Conservation (phyloP, 1,284 basidiomycete species). For the Malassezia sympodialis region DNA sequence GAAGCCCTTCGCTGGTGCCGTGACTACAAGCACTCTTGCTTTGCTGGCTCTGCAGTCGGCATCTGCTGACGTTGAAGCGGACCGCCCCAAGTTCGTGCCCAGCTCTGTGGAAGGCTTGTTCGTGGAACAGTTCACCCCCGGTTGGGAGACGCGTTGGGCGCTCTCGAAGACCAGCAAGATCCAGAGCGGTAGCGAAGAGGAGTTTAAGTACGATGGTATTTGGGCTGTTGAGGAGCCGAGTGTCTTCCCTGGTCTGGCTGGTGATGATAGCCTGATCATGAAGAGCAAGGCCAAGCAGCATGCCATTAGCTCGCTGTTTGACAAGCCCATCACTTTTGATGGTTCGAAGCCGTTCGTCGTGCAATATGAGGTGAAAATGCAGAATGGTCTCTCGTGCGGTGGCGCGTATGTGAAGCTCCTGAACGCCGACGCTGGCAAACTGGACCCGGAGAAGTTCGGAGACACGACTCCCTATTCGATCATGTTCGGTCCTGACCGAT, state of each 20-base stretch:
- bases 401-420: constrained; percentile 98
- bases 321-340: constrained; percentile 67
- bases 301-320: constrained; percentile 89
- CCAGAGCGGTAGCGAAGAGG: constrained; percentile 34
- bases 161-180: constrained; percentile 91
- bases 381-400: constrained; percentile 97
- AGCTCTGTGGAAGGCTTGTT: constrained; percentile 80
- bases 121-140: constrained; percentile 89
- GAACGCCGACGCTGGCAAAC: constrained; percentile 49
- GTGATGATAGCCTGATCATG: constrained; percentile 48
- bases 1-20: constrained; percentile 11
- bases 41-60: not conserved
- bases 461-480: constrained; percentile 48
- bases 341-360: constrained; percentile 75
- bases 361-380: constrained; percentile 92
- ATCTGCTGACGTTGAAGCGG: not conserved
- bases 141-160: constrained; percentile 86
- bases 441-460: constrained; percentile 41
- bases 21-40: constrained; percentile 8
- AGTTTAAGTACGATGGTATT: constrained; percentile 87
- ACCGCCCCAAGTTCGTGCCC: constrained; percentile 53
- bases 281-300: constrained; percentile 85
- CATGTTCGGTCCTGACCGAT: constrained; percentile 48
- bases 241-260: constrained; percentile 55
- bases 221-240: constrained; percentile 89